phyloP scores from a whole-genome alignment of 2,329 filamentous ascomycete genomes.

The Xylariaceae sp. region DNA sequence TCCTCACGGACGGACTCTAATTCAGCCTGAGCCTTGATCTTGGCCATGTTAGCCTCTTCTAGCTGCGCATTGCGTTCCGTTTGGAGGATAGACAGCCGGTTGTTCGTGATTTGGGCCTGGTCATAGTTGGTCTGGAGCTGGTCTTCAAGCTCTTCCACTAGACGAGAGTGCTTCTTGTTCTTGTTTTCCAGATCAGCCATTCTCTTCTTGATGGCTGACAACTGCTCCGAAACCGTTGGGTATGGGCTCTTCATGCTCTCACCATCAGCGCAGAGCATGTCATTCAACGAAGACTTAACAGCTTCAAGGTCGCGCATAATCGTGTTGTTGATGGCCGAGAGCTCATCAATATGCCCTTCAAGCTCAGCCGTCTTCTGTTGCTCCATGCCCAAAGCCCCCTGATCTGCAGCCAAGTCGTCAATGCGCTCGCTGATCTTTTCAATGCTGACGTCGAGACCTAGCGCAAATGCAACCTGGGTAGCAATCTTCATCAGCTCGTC shows the following conservation, averaged over 20 bases:
- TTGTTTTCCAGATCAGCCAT: constrained; percentile 63
- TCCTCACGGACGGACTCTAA: constrained; percentile 69
- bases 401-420: constrained; percentile 57
- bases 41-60: constrained; percentile 74
- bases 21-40: constrained; percentile 65
- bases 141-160: constrained; percentile 95
- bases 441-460: constrained; percentile 66
- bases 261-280: constrained; percentile 56
- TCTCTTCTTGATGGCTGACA: constrained; percentile 66
- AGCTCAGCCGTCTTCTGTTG: constrained; percentile 63
- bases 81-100: constrained; percentile 81
- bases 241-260: constrained; percentile 47
- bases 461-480: constrained; percentile 61
- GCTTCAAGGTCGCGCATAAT: constrained; percentile 65
- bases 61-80: constrained; percentile 74
- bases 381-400: constrained; percentile 61
- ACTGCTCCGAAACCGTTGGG: constrained; percentile 55
- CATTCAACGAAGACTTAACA: constrained; percentile 57
- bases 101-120: constrained; percentile 81
- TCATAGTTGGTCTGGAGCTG: constrained; percentile 95
- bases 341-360: constrained; percentile 56
- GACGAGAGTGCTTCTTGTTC: constrained; percentile 88
- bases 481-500: constrained; percentile 68
- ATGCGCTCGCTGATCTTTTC: constrained; percentile 68
- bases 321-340: constrained; percentile 60